A percentile compares a stretch with the other conserved stretches of the same genome.
Conservation (phyloP, 495 filamentous ascomycete genomes). For the Aspergillus ellipticus region DNA sequence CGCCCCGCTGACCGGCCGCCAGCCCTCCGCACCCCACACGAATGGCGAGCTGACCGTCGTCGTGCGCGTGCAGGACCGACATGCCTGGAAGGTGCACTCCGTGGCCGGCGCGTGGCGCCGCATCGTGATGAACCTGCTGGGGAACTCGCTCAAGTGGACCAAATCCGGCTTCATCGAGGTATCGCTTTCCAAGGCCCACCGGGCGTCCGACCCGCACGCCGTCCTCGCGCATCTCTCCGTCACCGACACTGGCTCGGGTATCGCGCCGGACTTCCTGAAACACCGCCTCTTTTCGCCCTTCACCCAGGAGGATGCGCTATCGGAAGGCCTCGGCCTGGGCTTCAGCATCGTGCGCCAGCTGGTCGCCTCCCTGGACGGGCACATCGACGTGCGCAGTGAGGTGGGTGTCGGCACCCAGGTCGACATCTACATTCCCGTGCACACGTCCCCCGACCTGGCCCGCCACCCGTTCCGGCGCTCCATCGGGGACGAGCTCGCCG, state of each 20-base stretch:
- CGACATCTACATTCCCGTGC: slow-evolving; percentile 49
- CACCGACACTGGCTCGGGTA: slow-evolving; percentile 66
- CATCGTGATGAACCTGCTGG: slow-evolving; percentile 68
- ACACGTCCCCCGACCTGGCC: slow-evolving; percentile 11
- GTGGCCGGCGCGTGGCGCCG: slow-evolving; percentile 61
- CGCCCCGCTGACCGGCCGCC: not conserved
- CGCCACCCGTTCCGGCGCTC: not conserved
- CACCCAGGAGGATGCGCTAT: slow-evolving; percentile 62
- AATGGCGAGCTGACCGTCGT: slow-evolving; percentile 34
- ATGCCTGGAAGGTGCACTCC: slow-evolving; percentile 52
- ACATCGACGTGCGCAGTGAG: slow-evolving; percentile 56
- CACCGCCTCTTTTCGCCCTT: slow-evolving; percentile 67
- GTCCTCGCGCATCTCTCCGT: slow-evolving; percentile 44
- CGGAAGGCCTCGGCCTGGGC: slow-evolving; percentile 65
- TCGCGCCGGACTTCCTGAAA: slow-evolving; percentile 61
- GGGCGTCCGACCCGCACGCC: slow-evolving; percentile 12
- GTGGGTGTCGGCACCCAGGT: slow-evolving; percentile 57
- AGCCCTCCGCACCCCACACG: not conserved
- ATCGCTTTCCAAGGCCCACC: slow-evolving; percentile 36
- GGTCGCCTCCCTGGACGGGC: slow-evolving; percentile 54
- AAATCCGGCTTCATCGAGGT: slow-evolving; percentile 56
- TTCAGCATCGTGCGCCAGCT: slow-evolving; percentile 67
- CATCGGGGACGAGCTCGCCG: not conserved
- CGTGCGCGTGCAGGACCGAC: slow-evolving; percentile 50
- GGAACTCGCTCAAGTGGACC: slow-evolving; percentile 70